A percentile compares a stretch with the other conserved stretches of the same genome.
phyloP scores from a whole-genome alignment of 768 basidiomycete genomes.

The Rhodotorula toruloides region DNA sequence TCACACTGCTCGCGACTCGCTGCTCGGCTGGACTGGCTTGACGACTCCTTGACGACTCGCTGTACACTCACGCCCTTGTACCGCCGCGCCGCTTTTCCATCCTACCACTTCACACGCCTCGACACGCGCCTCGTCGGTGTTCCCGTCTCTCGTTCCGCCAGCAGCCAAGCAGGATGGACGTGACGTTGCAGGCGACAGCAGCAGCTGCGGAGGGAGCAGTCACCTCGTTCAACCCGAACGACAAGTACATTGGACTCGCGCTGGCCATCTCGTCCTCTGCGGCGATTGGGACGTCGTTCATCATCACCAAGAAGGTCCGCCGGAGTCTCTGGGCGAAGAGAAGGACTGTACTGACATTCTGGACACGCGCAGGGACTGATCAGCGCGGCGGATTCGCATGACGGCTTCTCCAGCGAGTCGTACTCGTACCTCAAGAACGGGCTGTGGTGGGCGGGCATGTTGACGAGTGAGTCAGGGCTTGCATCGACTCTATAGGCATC shows the following conservation, averaged over 20 bases:
- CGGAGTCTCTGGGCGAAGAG: background rate
- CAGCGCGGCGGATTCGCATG: slow-evolving; percentile 60
- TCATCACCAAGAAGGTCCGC: slow-evolving; percentile 95
- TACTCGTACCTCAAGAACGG: slow-evolving; percentile 81
- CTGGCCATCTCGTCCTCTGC: slow-evolving; percentile 78
- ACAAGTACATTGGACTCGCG: slow-evolving; percentile 89
- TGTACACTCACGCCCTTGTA: too few species aligned
- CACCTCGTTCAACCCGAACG: slow-evolving; percentile 44
- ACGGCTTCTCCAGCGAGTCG: slow-evolving; percentile 66
- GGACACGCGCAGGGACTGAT: slow-evolving; percentile 67
- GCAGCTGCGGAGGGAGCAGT: background rate
- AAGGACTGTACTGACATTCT: background rate
- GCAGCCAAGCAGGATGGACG: background rate
- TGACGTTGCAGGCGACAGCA: background rate
- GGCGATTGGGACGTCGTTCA: slow-evolving; percentile 91
- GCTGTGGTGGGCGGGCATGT: slow-evolving; percentile 96
- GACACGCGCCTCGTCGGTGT: too few species aligned
- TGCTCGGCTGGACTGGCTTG: too few species aligned
- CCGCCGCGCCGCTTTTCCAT: too few species aligned
- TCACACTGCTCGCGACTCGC: too few species aligned
- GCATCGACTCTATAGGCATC: too few species aligned
- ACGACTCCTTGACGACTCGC: too few species aligned
- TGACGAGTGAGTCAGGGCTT: slow-evolving; percentile 74
- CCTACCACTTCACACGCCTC: background rate
- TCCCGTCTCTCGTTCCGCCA: too few species aligned